Conservation (phyloP, 2,329 filamentous ascomycete genomes). For the Zymoseptoria pseudotritici region DNA sequence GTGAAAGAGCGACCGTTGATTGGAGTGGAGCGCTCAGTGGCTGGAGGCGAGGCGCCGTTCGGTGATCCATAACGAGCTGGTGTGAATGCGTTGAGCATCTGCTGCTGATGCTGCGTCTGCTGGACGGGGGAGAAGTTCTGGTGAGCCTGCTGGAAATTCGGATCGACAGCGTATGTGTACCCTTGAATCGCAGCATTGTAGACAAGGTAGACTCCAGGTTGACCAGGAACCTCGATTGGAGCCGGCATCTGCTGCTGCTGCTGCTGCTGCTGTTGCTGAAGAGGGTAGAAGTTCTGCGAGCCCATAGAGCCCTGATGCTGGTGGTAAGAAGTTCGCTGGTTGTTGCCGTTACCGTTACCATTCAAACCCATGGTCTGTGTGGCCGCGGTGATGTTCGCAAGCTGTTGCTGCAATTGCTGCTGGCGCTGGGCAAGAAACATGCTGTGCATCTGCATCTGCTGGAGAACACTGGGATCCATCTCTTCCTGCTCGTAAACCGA, state of each 20-base stretch:
- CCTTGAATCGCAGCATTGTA: constrained; percentile 84
- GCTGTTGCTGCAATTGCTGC: constrained; percentile 87
- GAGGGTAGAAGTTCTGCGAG: constrained; percentile 48
- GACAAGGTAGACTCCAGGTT: constrained; percentile 71
- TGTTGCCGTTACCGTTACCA: constrained; percentile 31
- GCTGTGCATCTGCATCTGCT: constrained; percentile 84
- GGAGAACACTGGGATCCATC: constrained; percentile 80
- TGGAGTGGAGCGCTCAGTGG: constrained; percentile 44
- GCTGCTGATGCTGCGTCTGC: constrained; percentile 8
- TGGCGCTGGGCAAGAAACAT: constrained; percentile 90
- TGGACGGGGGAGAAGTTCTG: constrained; percentile 25
- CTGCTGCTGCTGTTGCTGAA: constrained; percentile 50
- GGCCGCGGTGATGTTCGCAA: constrained; percentile 73
- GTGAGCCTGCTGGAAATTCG: constrained; percentile 45
- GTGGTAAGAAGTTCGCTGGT: constrained; percentile 14
- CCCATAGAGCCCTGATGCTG: constrained; percentile 33
- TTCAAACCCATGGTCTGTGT: constrained; percentile 69
- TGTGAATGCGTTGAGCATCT: constrained; percentile 19
- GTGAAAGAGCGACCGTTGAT: constrained; percentile 55
- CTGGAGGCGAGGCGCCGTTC: constrained; percentile 67
- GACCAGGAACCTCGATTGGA: constrained; percentile 56
- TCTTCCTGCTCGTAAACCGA: constrained; percentile 66
- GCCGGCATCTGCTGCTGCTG: constrained; percentile 61
- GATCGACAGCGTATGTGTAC: constrained; percentile 72
- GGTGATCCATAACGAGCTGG: constrained; percentile 17